Conservation (phyloP, 2,329 filamentous ascomycete genomes). For the Aspergillus melleus region DNA sequence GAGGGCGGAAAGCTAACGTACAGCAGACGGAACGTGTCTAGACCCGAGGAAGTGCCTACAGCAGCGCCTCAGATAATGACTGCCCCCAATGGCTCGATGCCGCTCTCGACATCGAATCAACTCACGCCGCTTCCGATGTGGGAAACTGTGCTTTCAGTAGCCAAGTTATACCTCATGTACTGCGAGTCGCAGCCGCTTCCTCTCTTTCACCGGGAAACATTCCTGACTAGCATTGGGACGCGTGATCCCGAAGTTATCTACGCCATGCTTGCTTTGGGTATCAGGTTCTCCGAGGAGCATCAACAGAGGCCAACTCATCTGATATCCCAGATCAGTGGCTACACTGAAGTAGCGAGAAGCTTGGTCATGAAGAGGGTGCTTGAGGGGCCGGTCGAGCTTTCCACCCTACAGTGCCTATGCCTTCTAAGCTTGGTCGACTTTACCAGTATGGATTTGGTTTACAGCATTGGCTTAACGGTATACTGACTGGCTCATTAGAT, state of each 20-base stretch:
- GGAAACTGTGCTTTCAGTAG: slow-evolving; percentile 41
- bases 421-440: slow-evolving; percentile 44
- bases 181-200: slow-evolving; percentile 54
- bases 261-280: slow-evolving; percentile 42
- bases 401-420: slow-evolving; percentile 45
- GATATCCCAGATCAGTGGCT: slow-evolving; percentile 33
- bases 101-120: slow-evolving; percentile 15
- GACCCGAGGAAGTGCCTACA: slow-evolving; percentile 11
- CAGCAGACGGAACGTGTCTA: slow-evolving; percentile 14
- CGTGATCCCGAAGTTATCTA: slow-evolving; percentile 41
- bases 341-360: slow-evolving; percentile 37
- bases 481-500: slow-evolving; percentile 29
- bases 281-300: slow-evolving; percentile 42
- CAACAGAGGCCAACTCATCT: slow-evolving; percentile 23
- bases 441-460: slow-evolving; percentile 33
- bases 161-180: slow-evolving; percentile 48
- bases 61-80: slow-evolving; percentile 9
- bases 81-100: slow-evolving; percentile 6
- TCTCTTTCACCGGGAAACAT: slow-evolving; percentile 45
- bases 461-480: background rate
- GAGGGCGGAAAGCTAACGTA: background rate
- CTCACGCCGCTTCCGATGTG: slow-evolving; percentile 36
- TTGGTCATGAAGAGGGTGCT: slow-evolving; percentile 42
- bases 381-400: slow-evolving; percentile 43
- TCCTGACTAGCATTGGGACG: slow-evolving; percentile 41